These are phyloP conservation scores for Malus hybrid DNA, from an alignment of 331 rosid species.

Conservation along the genomic window DNA sequence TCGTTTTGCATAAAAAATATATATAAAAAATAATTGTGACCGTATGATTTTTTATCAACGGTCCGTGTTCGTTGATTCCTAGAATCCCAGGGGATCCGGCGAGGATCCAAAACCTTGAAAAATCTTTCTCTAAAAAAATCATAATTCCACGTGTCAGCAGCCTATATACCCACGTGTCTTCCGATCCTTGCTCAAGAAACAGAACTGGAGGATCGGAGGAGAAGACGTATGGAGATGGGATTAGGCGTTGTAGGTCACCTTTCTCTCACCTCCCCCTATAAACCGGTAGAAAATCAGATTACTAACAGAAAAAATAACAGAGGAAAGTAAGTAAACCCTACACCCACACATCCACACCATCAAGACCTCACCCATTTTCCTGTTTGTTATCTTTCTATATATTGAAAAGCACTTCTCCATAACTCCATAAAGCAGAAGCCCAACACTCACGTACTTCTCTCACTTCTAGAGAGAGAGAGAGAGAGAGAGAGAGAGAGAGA, in stretches of 20 bases:
- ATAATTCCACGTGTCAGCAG: slow-evolving; percentile 36
- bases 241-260: slow-evolving; percentile 85
- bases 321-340: background rate
- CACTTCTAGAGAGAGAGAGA: background rate
- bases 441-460: background rate
- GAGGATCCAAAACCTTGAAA: too few relatives aligned
- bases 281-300: background rate
- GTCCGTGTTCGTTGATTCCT: too few relatives aligned
- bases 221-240: slow-evolving; percentile 24
- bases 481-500: background rate
- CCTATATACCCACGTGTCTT: slow-evolving; percentile 14
- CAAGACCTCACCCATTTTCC: background rate
- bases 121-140: background rate
- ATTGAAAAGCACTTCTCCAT: background rate
- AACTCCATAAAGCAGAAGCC: background rate
- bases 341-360: background rate
- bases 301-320: background rate
- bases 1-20: too few relatives aligned
- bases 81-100: too few relatives aligned
- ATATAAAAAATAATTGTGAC: too few relatives aligned
- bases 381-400: slow-evolving; percentile 6
- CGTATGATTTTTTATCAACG: too few relatives aligned
- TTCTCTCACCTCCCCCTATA: slow-evolving; percentile 42
- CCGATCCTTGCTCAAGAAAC: background rate
- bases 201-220: background rate